Evolutionary conservation across 805 yeast species (phyloP), one percentile per base, ranked within the genome.

Genomic region (Tetrapisispora nanseiensis): DNA sequence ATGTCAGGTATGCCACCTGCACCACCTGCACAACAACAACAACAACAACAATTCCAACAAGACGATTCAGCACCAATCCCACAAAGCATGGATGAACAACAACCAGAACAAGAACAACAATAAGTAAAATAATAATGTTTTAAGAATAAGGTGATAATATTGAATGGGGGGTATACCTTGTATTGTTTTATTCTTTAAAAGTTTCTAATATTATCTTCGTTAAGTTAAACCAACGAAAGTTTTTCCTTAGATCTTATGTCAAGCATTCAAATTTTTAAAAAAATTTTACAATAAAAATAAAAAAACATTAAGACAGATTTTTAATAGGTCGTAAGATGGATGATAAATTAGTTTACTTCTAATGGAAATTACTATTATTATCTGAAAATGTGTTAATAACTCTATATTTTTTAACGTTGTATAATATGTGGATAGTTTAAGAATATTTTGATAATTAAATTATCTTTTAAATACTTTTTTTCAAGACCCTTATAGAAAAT

Each of bases 21-120:
- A 13, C 45, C 37, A 31, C 45, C 39, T 27, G 19, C 26, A 19
- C 45, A 34, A 31, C 45, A 36, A 30, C 30, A 24, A 20, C 35
- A 19, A 27, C 28, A 30, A 23, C 33, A 44, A 33, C 43, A 39
- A 39, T 35, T 35, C 10, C 23, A 27, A 31, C 37, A 35, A 43
- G 43, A 32, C 21, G 32, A 16, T 22, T 28, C 30, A 20, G 34
- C 26, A n/a, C 38, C 33, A 33, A 27, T 13, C 15, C 39, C 39
- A 35, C 42, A 37, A 24, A 21, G 33, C 22, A 34, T 34, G 15
- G 21, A 26, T 16, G 35, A 44, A 33, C 41, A 39, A 38, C 47
- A 45, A 32, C 22, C 32, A 21, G 30, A 45, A 42, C 37, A 31
- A 21, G 33, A 40, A 24, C 42, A 33, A 29, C 34, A 23, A 21